phyloP scores from a whole-genome alignment of 768 basidiomycete species.

The Kwoniella sp. region DNA sequence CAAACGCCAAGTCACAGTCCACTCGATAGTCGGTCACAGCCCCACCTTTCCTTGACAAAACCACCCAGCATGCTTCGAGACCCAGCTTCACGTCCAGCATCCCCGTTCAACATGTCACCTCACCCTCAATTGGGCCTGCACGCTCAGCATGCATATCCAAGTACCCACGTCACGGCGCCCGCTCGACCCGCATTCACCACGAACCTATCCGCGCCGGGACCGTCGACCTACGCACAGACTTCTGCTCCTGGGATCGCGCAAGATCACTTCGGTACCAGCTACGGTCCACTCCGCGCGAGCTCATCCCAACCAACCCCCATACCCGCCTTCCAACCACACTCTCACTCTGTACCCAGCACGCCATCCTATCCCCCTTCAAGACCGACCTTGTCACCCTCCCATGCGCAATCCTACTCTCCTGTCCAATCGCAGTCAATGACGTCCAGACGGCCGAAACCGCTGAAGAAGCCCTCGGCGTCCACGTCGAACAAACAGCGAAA shows the following conservation, averaged over 20 bases:
- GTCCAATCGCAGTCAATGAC: conserved; percentile 5
- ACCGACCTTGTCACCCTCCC: not conserved
- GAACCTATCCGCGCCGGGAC: not conserved
- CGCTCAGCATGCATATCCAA: not conserved
- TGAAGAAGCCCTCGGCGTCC: conserved; percentile 11
- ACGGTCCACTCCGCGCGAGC: not conserved
- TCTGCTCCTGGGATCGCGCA: too few relatives aligned
- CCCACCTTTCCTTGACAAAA: too few relatives aligned
- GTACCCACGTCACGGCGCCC: not conserved
- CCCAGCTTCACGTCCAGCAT: conserved; percentile 2
- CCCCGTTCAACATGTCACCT: conserved; percentile 7
- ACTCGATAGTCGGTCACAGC: not conserved
- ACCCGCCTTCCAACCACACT: not conserved
- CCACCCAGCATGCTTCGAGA: conserved; percentile 11
- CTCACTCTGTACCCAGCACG: too few relatives aligned
- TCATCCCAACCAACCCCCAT: conserved; percentile 11
- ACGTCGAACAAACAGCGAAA: conserved; percentile 22
- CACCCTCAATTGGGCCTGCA: not conserved
- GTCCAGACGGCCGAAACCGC: not conserved
- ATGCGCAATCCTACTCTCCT: not conserved
- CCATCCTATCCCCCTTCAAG: not conserved
- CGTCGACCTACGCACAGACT: not conserved
- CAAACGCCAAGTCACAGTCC: too few relatives aligned
- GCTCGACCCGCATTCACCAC: not conserved
- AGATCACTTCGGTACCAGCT: not conserved